A percentile compares a stretch with the other conserved stretches of the same genome.
These are phyloP conservation scores for Fusarium nygamai DNA, from an alignment of 2,329 filamentous ascomycete species.

Conservation along the genomic window DNA sequence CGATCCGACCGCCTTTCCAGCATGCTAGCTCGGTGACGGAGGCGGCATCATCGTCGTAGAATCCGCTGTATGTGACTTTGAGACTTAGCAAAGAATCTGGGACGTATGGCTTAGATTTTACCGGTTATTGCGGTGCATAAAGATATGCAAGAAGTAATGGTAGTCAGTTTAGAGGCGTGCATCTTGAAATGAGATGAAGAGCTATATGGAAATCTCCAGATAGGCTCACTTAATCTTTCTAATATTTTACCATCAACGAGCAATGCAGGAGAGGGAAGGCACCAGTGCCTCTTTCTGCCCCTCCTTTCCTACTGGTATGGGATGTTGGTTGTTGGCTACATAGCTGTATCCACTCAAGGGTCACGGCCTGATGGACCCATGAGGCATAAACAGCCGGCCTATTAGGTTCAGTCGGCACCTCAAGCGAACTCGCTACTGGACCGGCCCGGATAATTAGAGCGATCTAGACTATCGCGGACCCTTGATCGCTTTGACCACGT, in stretches of 20 bases:
- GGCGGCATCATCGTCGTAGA: not conserved
- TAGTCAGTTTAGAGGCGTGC: not conserved
- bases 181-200: not conserved
- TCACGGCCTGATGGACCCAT: not conserved
- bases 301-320: not conserved
- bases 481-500: not conserved
- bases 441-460: not conserved
- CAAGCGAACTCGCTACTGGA: not conserved
- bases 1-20: not conserved
- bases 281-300: not conserved
- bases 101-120: rapidly evolving
- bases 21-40: not conserved
- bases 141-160: rapidly evolving
- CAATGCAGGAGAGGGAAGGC: rapidly evolving
- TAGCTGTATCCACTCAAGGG: not conserved
- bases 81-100: not conserved
- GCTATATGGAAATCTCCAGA: not conserved
- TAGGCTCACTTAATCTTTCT: not conserved
- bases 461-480: not conserved
- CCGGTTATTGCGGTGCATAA: not conserved
- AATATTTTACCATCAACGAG: rapidly evolving
- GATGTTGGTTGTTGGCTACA: not conserved
- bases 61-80: not conserved
- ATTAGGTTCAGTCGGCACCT: not conserved
- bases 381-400: not conserved